These are phyloP conservation scores for Kodamaea hsintzibuensis DNA, from an alignment of 805 yeast species.

Conservation along the genomic window DNA sequence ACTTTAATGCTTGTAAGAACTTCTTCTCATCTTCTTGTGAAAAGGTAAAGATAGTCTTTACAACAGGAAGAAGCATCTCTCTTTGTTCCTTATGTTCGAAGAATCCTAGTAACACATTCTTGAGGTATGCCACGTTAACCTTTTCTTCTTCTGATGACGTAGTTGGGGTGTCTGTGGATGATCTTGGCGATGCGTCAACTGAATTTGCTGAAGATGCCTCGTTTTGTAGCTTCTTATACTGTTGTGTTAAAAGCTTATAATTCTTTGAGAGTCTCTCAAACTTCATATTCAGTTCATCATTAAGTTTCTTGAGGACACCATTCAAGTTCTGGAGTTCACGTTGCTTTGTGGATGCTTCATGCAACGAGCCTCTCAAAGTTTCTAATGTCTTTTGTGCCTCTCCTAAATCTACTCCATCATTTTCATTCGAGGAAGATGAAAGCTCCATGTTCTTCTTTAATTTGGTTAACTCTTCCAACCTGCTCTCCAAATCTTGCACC, in stretches of 20 bases:
- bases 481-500: constrained; percentile 39
- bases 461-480: constrained; percentile 22
- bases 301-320: constrained; percentile 53
- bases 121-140: constrained; percentile 69
- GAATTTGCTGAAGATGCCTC: constrained; percentile 17
- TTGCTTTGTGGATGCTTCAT: constrained; percentile 48
- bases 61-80: constrained; percentile 78
- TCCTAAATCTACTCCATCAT: constrained; percentile 12
- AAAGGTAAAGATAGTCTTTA: constrained; percentile 71
- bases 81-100: constrained; percentile 93
- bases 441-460: constrained; percentile 5
- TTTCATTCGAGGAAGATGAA: not conserved
- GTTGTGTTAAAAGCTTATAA: constrained; percentile 63
- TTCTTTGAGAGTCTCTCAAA: constrained; percentile 69
- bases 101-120: constrained; percentile 88
- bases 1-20: constrained; percentile 56
- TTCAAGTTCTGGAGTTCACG: constrained; percentile 59
- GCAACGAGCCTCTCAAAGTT: constrained; percentile 56
- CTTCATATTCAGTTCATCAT: constrained; percentile 68
- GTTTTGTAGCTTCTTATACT: constrained; percentile 48
- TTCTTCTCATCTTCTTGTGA: constrained; percentile 72
- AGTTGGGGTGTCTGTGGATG: constrained; percentile 13
- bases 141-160: constrained; percentile 22
- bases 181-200: constrained; percentile 13
- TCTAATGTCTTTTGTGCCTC: constrained; percentile 31